phyloP scores from a whole-genome alignment of 2,329 filamentous ascomycete species.

The Penicillium nordicum region DNA sequence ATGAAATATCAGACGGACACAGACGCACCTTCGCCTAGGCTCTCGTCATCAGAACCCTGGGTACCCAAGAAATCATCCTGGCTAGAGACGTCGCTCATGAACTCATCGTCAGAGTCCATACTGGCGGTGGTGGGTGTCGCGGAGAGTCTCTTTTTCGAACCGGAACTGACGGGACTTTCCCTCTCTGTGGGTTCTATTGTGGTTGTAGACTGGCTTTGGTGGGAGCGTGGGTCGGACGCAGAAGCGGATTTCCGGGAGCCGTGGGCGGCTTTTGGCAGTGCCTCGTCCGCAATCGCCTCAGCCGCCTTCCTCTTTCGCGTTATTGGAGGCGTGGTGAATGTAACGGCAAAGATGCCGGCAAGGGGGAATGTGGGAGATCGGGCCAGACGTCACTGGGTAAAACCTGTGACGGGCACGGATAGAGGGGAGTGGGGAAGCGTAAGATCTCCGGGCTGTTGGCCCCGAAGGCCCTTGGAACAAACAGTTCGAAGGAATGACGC shows the following conservation, averaged over 20 bases:
- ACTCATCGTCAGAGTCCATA: conserved; percentile 97
- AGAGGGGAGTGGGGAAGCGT: conserved; percentile 8
- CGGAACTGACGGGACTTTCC: conserved; percentile 13
- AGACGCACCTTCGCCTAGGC: conserved; percentile 42
- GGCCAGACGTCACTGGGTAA: conserved; percentile 6
- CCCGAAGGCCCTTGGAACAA: neutral
- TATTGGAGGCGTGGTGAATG: conserved; percentile 53
- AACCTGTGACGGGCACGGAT: conserved; percentile 6
- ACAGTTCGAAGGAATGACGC: neutral
- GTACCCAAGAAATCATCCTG: conserved; percentile 64
- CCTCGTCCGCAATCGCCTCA: conserved; percentile 39
- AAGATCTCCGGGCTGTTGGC: neutral
- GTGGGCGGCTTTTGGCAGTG: conserved; percentile 27
- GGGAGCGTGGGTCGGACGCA: conserved; percentile 27
- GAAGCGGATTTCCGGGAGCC: conserved; percentile 22
- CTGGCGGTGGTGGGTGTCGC: conserved; percentile 48
- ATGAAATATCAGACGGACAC: neutral
- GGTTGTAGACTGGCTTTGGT: conserved; percentile 23
- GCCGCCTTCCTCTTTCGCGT: conserved; percentile 53
- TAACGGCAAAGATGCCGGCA: conserved; percentile 18
- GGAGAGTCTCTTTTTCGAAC: conserved; percentile 31
- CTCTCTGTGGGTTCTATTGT: conserved; percentile 15
- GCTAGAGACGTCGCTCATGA: conserved; percentile 79
- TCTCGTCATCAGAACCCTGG: conserved; percentile 70
- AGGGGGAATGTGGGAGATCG: neutral